A percentile compares a stretch with the other conserved stretches of the same genome.
Evolutionary conservation across 768 basidiomycete genomes (phyloP).

Genomic region (Leccinellum albellum): DNA sequence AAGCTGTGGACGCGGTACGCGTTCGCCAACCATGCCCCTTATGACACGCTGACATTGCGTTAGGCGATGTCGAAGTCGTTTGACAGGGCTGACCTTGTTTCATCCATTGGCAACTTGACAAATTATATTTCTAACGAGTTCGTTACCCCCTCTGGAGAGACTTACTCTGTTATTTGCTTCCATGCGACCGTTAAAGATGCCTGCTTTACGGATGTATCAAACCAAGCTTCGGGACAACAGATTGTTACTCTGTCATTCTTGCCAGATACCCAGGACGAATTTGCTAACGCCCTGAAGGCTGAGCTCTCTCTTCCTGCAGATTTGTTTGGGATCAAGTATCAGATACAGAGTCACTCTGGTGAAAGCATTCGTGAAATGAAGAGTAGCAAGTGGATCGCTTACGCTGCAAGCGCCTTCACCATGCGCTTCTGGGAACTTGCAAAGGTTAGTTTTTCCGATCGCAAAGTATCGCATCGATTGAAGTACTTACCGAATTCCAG

Average conservation of each 20-base stretch:
- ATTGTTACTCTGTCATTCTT: conserved; percentile 50
- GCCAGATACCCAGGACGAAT: conserved; percentile 49
- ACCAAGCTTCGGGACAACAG: conserved; percentile 34
- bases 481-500: conserved; percentile 35
- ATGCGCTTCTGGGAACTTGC: conserved; percentile 83
- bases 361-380: conserved; percentile 68
- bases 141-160: conserved; percentile 39
- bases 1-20: conserved; percentile 37
- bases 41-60: conserved; percentile 4
- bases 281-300: conserved; percentile 38
- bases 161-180: conserved; percentile 55
- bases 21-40: background rate
- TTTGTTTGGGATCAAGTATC: conserved; percentile 44
- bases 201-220: conserved; percentile 42
- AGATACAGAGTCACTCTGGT: conserved; percentile 43
- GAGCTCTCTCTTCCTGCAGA: conserved; percentile 31
- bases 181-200: conserved; percentile 21
- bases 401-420: conserved; percentile 72
- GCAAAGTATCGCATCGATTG: background rate
- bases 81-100: conserved; percentile 40
- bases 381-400: conserved; percentile 84
- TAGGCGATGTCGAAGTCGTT: conserved; percentile 31
- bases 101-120: conserved; percentile 47
- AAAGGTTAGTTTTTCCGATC: conserved; percentile 47
- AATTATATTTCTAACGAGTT: conserved; percentile 43